A percentile compares a stretch with the other conserved stretches of the same genome.
Evolutionary conservation across 352 stramenopile genomes (phyloP).

Genomic region (Pythium aristosporum): DNA sequence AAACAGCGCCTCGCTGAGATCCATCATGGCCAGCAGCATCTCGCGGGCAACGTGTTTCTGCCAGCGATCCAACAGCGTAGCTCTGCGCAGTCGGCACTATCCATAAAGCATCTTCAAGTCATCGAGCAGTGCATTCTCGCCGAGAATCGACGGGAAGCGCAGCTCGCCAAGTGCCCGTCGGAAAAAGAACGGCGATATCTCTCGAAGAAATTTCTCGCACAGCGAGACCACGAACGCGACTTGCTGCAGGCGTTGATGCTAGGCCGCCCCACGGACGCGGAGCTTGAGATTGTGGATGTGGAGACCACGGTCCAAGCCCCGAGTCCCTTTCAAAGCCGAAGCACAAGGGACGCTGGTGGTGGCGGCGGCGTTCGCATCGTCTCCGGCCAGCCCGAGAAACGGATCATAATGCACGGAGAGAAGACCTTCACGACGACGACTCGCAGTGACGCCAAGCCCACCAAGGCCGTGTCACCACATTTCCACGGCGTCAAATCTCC

Average conservation of each 20-base stretch:
- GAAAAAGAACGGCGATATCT: constrained; percentile 47
- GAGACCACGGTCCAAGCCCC: neutral
- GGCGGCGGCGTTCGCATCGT: neutral
- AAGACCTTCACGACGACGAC: constrained; percentile 19
- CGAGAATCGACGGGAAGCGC: constrained; percentile 65
- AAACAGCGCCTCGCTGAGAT: constrained; percentile 38
- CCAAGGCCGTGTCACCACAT: constrained; percentile 16
- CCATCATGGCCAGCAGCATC: constrained; percentile 31
- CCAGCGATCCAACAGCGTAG: constrained; percentile 41
- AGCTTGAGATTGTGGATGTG: constrained; percentile 41
- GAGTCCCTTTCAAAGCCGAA: neutral
- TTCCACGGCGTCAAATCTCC: constrained; percentile 18
- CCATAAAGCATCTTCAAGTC: constrained; percentile 55
- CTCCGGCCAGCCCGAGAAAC: constrained; percentile 7
- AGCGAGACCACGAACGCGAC: constrained; percentile 51
- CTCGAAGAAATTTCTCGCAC: constrained; percentile 56
- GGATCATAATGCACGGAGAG: constrained; percentile 22
- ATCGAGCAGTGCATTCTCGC: constrained; percentile 76
- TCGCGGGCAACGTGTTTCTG: constrained; percentile 66
- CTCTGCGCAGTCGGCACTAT: constrained; percentile 32
- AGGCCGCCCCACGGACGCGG: constrained; percentile 26
- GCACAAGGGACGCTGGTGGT: neutral
- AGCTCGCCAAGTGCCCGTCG: constrained; percentile 48
- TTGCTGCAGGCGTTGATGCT: constrained; percentile 65
- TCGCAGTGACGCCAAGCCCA: neutral